Percentiles rank a stretch among this genome's conserved stretches.
phyloP scores from a whole-genome alignment of 371 early-diverging fungal genomes.

The Mortierella sp. region DNA sequence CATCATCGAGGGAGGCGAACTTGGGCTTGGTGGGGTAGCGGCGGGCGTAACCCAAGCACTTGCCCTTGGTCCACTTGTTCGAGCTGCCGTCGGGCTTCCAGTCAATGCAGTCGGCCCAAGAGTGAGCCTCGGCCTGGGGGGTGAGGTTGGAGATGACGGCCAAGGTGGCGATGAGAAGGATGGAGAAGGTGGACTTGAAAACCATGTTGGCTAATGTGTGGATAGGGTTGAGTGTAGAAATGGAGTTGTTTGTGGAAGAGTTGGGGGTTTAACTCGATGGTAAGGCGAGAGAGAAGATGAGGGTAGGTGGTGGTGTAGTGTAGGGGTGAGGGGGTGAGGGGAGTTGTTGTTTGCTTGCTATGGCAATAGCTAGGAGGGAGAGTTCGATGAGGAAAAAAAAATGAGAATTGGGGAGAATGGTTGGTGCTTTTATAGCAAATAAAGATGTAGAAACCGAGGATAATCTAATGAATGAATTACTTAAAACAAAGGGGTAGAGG shows the following conservation, averaged over 20 bases:
- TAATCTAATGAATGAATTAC: neutral
- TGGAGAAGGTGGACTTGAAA: slow-evolving; percentile 13
- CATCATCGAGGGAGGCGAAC: slow-evolving; percentile 23
- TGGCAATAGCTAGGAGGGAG: slow-evolving; percentile 14
- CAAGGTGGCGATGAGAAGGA: slow-evolving; percentile 22
- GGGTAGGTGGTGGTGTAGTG: neutral
- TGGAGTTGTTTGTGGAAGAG: neutral
- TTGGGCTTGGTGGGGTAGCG: slow-evolving; percentile 15
- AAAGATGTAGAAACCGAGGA: neutral
- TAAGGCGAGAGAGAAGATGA: neutral
- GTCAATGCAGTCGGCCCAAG: slow-evolving; percentile 37
- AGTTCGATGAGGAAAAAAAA: slow-evolving; percentile 9
- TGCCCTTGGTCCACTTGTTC: neutral
- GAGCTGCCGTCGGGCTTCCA: slow-evolving; percentile 16
- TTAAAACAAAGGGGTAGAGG: too few relatives aligned
- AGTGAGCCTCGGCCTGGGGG: slow-evolving; percentile 29
- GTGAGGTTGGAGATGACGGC: slow-evolving; percentile 13
- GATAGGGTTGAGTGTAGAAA: neutral
- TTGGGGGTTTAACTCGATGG: neutral
- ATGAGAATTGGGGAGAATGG: neutral
- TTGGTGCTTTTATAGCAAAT: neutral
- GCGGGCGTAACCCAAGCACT: slow-evolving; percentile 26
- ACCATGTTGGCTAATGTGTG: slow-evolving; percentile 19
- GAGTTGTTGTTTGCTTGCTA: neutral
- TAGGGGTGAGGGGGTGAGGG: neutral